Conservation (phyloP, 495 filamentous ascomycete species). For the Aspergillus ellipticus region DNA sequence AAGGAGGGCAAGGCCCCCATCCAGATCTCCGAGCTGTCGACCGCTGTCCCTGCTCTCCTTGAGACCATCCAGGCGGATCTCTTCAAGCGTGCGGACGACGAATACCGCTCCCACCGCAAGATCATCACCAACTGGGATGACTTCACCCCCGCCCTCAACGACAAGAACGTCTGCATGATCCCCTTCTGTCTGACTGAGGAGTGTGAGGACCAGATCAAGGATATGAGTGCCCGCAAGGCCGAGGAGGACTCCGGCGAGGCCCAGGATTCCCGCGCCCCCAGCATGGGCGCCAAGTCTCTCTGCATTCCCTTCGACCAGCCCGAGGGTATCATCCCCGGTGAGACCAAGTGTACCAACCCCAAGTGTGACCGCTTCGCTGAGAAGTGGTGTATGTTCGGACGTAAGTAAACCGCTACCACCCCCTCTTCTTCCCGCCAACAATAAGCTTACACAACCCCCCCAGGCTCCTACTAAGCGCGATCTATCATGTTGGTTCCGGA, state of each 20-base stretch:
- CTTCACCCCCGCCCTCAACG: constrained; percentile 80
- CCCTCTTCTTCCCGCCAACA: neutral
- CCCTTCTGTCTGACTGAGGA: constrained; percentile 76
- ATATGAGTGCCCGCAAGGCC: constrained; percentile 68
- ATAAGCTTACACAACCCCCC: constrained; percentile 7
- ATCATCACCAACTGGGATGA: constrained; percentile 83
- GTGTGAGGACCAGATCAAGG: constrained; percentile 94
- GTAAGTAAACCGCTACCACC: constrained; percentile 30
- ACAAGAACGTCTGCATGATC: constrained; percentile 86
- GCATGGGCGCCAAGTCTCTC: constrained; percentile 95
- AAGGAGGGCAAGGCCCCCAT: constrained; percentile 71
- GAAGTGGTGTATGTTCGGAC: constrained; percentile 84
- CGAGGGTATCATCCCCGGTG: constrained; percentile 67
- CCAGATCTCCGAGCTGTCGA: constrained; percentile 64
- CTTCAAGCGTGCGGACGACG: constrained; percentile 73
- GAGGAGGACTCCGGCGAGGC: constrained; percentile 63
- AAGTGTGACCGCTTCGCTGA: constrained; percentile 70
- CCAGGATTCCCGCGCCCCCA: constrained; percentile 76
- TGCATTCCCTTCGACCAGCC: constrained; percentile 98
- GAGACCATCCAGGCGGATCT: constrained; percentile 85
- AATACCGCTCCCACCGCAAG: constrained; percentile 75
- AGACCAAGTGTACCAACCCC: constrained; percentile 87
- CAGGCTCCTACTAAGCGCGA: constrained; percentile 36
- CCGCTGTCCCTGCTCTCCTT: constrained; percentile 70
- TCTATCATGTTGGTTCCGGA: constrained; percentile 3